Evolutionary conservation across 371 early-diverging fungal species (phyloP).

Genomic region (Rhizomucor pusillus): DNA sequence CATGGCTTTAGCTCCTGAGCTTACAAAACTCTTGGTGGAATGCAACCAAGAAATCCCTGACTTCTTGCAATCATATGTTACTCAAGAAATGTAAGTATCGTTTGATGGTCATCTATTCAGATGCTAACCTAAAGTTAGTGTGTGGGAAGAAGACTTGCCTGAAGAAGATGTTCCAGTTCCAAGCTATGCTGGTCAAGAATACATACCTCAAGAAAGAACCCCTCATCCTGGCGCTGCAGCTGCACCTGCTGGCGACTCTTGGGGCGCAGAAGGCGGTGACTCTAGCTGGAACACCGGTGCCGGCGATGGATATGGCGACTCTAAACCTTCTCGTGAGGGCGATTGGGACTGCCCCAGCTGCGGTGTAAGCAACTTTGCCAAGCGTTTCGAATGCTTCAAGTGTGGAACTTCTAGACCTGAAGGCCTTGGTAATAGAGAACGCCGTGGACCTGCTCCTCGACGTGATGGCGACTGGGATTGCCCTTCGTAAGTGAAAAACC

Average conservation of each 20-base stretch:
- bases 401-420: constrained; percentile 33
- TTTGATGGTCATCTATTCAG: background rate
- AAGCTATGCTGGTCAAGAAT: constrained; percentile 47
- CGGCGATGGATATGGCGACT: constrained; percentile 4
- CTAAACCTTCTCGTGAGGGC: constrained; percentile 23
- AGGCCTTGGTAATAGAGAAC: constrained; percentile 26
- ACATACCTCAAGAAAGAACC: constrained; percentile 34
- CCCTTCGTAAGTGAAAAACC: constrained; percentile 21
- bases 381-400: constrained; percentile 29
- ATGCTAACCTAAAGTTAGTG: constrained; percentile 2
- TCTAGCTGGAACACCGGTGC: constrained; percentile 43
- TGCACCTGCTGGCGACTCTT: constrained; percentile 37
- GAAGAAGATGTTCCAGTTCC: constrained; percentile 42
- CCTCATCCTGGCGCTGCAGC: constrained; percentile 29
- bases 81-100: constrained; percentile 35
- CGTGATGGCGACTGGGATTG: constrained; percentile 63
- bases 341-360: constrained; percentile 41
- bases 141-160: constrained; percentile 47
- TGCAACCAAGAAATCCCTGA: constrained; percentile 81
- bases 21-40: constrained; percentile 75
- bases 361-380: constrained; percentile 31
- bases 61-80: constrained; percentile 54
- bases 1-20: constrained; percentile 49
- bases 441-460: constrained; percentile 25
- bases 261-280: constrained; percentile 37